Conservation (phyloP, 129 eudicot genomes). For the Dittrichia graveolens region DNA sequence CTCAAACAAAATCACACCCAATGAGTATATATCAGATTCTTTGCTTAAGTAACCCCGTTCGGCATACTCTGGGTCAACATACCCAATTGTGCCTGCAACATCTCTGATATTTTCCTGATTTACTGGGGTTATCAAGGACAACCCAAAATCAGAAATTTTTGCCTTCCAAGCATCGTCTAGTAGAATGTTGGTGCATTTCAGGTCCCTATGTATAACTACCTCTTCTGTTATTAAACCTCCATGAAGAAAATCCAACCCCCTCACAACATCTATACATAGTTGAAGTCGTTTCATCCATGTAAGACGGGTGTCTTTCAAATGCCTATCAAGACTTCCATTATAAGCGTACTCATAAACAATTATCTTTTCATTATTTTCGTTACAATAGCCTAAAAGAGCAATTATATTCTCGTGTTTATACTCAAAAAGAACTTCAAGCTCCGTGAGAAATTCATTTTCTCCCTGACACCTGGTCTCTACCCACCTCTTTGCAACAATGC, state of each 20-base stretch:
- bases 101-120: not conserved
- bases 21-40: slow-evolving; percentile 12
- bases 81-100: not conserved
- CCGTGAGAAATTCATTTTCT: not conserved
- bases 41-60: not conserved
- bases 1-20: slow-evolving; percentile 9
- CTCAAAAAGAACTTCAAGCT: slow-evolving; percentile 7
- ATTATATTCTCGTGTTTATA: slow-evolving; percentile 7
- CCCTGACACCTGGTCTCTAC: not conserved
- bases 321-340: slow-evolving; percentile 12
- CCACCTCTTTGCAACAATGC: not conserved
- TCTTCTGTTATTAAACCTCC: not conserved
- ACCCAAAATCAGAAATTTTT: slow-evolving; percentile 16
- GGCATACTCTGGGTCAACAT: not conserved
- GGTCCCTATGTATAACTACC: slow-evolving; percentile 17
- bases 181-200: slow-evolving; percentile 11
- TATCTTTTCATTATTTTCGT: not conserved
- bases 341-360: slow-evolving; percentile 6
- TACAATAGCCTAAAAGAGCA: slow-evolving; percentile 6
- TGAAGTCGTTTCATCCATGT: slow-evolving; percentile 17
- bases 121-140: not conserved
- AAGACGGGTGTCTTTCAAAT: not conserved
- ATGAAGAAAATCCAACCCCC: not conserved
- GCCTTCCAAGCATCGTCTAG: not conserved
- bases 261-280: slow-evolving; percentile 4